Base-by-base conservation (phyloP, 371 early-diverging fungal genomes). In the Lichtheimia hyalospora region DNA sequence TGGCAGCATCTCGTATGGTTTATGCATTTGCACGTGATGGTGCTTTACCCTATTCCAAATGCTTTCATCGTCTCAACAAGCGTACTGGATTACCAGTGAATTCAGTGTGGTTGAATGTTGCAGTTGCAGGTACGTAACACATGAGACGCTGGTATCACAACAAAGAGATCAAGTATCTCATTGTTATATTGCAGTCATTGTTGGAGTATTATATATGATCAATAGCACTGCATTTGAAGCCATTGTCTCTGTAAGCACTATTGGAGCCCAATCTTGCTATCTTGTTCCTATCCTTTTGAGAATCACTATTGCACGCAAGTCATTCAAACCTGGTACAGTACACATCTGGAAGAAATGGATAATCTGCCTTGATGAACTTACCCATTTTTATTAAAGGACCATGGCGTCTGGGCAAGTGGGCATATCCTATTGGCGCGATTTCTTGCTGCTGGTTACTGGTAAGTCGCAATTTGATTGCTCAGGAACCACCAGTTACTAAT, bases 1-100 rank as follows among this genome's bases (percentile, higher is more conserved):
- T 52, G 60, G 51, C 86, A 54, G 87, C 85, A 58, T 86, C 87
- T 1, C 81, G 90, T 46, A 87, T 85, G 86, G 80, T 87, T 49
- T 90, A 87, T 61, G 89, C 90, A 2, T 88, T 90, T 62, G 82
- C 88, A 27, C 81, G 91, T 25, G 91, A 90, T 60, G 84, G 83
- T 20, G 89, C 84, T 52, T 80, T 90, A 61, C 90, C 90, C n/a
- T n/a, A n/a, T n/a, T n/a, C n/a, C 8, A 34, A 8, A 10, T 8
- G 6, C 34, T 10, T 34, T 34, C 8, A 8, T 8, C 5, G 34
- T 34, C 34, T 18, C 34, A 54, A 69, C 65, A 57, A 62, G 54
- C 62, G 58, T 57, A 69, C 69, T 0, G 69, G 71, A 57, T 70
- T 74, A 52, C 83, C 83, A 21, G 54, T 82, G n/a, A 78, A 83